phyloP scores from a whole-genome alignment of 441 rosid genomes.

The Eutrema salsugineum region DNA sequence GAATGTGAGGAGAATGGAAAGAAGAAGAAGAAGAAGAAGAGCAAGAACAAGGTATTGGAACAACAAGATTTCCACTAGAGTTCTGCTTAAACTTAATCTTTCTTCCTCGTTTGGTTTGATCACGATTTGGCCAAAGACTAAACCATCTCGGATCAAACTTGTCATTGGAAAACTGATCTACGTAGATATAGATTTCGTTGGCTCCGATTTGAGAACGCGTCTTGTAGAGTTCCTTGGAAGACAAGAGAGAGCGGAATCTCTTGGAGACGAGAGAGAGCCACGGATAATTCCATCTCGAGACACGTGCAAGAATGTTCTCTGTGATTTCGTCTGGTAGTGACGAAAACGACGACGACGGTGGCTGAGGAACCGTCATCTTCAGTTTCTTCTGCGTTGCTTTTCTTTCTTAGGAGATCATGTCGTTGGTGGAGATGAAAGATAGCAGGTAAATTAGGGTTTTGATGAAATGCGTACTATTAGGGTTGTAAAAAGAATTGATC shows the following conservation, averaged over 20 bases:
- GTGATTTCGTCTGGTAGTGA: slow-evolving; percentile 53
- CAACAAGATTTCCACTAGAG: slow-evolving; percentile 8
- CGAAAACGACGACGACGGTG: slow-evolving; percentile 39
- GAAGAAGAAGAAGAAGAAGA: slow-evolving; percentile 45
- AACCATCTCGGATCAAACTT: slow-evolving; percentile 37
- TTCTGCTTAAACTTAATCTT: too few relatives aligned
- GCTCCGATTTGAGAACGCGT: slow-evolving; percentile 42
- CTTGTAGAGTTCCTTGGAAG: slow-evolving; percentile 43
- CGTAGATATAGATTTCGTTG: slow-evolving; percentile 40
- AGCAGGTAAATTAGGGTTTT: too few relatives aligned
- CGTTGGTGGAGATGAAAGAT: neutral
- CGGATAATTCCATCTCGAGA: slow-evolving; percentile 53
- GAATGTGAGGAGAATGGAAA: slow-evolving; percentile 17
- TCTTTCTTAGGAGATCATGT: neutral
- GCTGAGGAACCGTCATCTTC: neutral
- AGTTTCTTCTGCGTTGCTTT: neutral
- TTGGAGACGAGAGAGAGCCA: slow-evolving; percentile 56
- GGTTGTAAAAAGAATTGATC: too few relatives aligned
- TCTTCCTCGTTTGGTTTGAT: neutral
- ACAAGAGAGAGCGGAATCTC: slow-evolving; percentile 42
- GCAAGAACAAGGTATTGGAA: slow-evolving; percentile 44
- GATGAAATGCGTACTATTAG: too few relatives aligned
- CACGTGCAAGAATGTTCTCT: slow-evolving; percentile 52
- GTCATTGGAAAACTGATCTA: slow-evolving; percentile 30
- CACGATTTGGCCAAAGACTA: slow-evolving; percentile 34